Base-by-base conservation (phyloP, 2,329 filamentous ascomycete genomes). In the Phyllosticta capitalensis region DNA sequence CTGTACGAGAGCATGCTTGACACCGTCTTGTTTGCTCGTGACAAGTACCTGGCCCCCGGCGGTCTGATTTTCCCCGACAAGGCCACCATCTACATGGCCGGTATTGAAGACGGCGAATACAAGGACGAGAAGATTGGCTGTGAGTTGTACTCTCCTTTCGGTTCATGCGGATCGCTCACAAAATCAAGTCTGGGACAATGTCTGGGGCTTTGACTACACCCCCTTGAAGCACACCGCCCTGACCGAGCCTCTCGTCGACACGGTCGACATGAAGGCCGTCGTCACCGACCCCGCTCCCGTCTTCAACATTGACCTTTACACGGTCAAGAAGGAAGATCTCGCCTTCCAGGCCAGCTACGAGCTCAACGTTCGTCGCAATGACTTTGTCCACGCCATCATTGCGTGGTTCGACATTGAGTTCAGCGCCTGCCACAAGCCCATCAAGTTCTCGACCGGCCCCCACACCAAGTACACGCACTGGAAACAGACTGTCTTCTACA, bases 61-160 rank as follows among this genome's bases (percentile, higher is more conserved):
- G 92, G 92, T 64, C 81, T 96, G 68, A 97, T 99, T 77, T 97
- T 97, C 83, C 94, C 94, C 20, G 94, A 99, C 79, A 97, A 96
- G 83, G 94, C 94, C 56, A 96, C 90, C 68, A 96, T 99, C 74
- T 96, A 91, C 77, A 85, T 95, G 74, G 94, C 91, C 61, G 94
- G 89, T 70, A 99, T 99, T 64, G 94, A 99, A 79, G 94, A 99
- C 71, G 94, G 94, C 65, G 94, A 99, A 64, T 99, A 99, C 84
- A 97, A 97, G 82, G 92, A 97, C 64, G 94, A 99, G 81, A 99
- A 99, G 83, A 99, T 99, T 71, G 92, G 92, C 76, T 99, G 92
- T 97, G 76, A 79, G 90, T 77, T 56, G 45, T 26, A 53, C 49
- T 57, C 52, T 45, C 61, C 52, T 6, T 14, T 45, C 9, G 14